Evolutionary conservation across 139 green algal species (phyloP).

Genomic region (Chlamydomonas incerta): DNA sequence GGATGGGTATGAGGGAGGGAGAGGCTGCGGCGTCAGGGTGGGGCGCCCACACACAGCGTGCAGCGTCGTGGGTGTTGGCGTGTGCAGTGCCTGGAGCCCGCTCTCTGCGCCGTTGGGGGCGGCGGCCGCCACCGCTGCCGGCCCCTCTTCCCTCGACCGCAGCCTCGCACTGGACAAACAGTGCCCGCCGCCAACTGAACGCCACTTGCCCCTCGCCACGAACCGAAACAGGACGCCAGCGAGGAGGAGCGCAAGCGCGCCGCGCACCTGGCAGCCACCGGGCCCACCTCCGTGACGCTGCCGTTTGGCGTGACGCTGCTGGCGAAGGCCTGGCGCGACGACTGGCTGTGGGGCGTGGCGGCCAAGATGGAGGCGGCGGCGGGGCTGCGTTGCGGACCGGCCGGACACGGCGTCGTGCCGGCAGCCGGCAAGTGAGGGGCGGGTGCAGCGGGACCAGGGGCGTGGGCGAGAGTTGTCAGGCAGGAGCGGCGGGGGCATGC

Average conservation of each 20-base stretch:
- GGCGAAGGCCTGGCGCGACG: slow-evolving; percentile 70
- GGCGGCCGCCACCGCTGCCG: no score
- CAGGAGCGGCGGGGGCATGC: no score
- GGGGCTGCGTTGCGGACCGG: slow-evolving; percentile 71
- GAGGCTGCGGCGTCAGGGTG: no score
- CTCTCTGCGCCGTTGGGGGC: no score
- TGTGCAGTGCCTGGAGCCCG: no score
- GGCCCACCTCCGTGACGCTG: slow-evolving; percentile 48
- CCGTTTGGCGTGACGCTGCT: slow-evolving; percentile 88
- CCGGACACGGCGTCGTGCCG: slow-evolving; percentile 61
- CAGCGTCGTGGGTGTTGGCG: no score
- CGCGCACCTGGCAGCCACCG: slow-evolving; percentile 37
- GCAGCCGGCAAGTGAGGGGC: neutral
- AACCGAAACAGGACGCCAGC: neutral
- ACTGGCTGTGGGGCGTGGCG: slow-evolving; percentile 76
- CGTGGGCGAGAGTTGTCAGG: neutral
- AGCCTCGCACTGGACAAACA: no score
- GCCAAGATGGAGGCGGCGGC: slow-evolving; percentile 50
- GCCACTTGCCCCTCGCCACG: no score
- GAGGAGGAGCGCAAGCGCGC: slow-evolving; percentile 28
- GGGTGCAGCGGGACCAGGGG: neutral
- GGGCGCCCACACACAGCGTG: no score
- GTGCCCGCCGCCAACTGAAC: no score
- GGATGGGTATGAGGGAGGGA: no score
- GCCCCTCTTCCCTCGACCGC: no score